phyloP scores from a whole-genome alignment of 192 early-diverging fungal genomes.

The Backusella circina region DNA sequence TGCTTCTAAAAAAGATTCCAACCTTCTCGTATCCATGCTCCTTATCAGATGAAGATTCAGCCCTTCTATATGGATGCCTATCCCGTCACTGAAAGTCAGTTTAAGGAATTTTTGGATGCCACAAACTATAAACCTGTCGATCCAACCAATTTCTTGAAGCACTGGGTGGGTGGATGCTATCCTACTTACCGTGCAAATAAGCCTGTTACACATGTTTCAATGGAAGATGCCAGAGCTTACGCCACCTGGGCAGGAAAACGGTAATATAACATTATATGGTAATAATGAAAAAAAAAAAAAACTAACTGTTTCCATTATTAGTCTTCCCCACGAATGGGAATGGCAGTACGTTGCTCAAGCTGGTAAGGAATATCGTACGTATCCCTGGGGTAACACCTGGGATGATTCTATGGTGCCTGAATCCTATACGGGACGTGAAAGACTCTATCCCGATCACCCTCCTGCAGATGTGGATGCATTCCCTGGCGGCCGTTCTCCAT shows the following conservation, averaged over 20 bases:
- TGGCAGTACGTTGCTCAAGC: conserved; percentile 28
- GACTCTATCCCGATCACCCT: conserved; percentile 19
- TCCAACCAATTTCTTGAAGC: conserved; percentile 21
- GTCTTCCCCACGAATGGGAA: conserved; percentile 24
- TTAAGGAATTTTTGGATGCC: conserved; percentile 20
- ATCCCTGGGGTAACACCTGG: conserved; percentile 19
- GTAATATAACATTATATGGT: conserved; percentile 10
- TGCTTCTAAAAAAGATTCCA: conserved; percentile 8
- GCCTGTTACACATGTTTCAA: conserved; percentile 19
- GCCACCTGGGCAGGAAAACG: conserved; percentile 22
- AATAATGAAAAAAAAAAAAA: background rate
- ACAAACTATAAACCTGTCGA: conserved; percentile 18
- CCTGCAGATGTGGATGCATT: conserved; percentile 15
- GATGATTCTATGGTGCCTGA: conserved; percentile 11
- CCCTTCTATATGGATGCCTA: conserved; percentile 21
- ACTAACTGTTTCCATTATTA: background rate
- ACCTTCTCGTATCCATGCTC: conserved; percentile 6
- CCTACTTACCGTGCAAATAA: conserved; percentile 13
- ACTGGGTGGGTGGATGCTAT: conserved; percentile 18
- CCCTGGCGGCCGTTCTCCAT: conserved; percentile 5
- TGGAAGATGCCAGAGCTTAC: conserved; percentile 25
- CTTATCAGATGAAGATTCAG: conserved; percentile 15
- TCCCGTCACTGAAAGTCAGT: conserved; percentile 19
- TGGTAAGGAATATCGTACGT: conserved; percentile 13
- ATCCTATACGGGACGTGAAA: conserved; percentile 17